A percentile compares a stretch with the other conserved stretches of the same genome.
phyloP scores from a whole-genome alignment of 2,329 filamentous ascomycete genomes.

The Cephalotrichum gorgonifer region DNA sequence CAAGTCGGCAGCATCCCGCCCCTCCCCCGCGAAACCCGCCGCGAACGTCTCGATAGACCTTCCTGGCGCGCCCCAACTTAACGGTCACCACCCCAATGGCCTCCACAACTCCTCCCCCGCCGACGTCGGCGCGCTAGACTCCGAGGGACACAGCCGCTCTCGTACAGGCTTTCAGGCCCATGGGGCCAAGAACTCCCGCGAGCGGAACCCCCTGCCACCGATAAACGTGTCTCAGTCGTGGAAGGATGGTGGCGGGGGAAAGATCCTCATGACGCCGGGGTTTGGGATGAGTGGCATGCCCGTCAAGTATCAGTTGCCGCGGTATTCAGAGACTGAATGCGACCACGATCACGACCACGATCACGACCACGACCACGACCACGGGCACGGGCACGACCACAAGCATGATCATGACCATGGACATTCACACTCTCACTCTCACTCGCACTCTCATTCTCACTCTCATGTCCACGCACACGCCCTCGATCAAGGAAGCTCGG shows the following conservation, averaged over 20 bases:
- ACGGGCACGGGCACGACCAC: slow-evolving; percentile 12
- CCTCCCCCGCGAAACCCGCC: background rate
- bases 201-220: background rate
- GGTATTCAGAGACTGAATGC: slow-evolving; percentile 19
- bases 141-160: background rate
- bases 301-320: slow-evolving; percentile 18
- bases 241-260: slow-evolving; percentile 1
- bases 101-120: background rate
- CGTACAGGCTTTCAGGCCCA: background rate
- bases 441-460: slow-evolving; percentile 8
- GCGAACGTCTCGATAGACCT: background rate
- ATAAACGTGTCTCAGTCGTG: slow-evolving; percentile 1
- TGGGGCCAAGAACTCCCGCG: background rate
- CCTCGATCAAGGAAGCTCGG: slow-evolving; percentile 16
- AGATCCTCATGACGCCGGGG: slow-evolving; percentile 4
- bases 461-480: slow-evolving; percentile 13
- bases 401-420: slow-evolving; percentile 13
- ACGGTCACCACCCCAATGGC: background rate
- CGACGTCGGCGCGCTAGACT: background rate
- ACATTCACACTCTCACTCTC: slow-evolving; percentile 10
- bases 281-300: slow-evolving; percentile 23
- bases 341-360: slow-evolving; percentile 19
- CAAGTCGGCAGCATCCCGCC: background rate
- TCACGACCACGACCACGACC: slow-evolving; percentile 18
- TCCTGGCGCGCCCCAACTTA: background rate